Evolutionary conservation across 2,329 filamentous ascomycete genomes (phyloP).

Genomic region (Fulvia fulva): DNA sequence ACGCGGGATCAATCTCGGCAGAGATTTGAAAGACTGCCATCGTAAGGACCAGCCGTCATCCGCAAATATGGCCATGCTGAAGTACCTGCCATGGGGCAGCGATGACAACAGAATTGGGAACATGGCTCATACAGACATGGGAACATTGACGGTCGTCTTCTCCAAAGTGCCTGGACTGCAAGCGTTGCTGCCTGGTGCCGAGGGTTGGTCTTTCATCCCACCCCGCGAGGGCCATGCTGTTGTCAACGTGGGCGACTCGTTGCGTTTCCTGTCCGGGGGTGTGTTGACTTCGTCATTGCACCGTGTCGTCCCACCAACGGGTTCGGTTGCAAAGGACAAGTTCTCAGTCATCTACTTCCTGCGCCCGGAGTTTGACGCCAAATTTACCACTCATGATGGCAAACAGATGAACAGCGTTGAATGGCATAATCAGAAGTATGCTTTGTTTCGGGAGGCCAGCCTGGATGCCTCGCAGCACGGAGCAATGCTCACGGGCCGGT

Average conservation of each 20-base stretch:
- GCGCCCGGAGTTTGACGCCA: slow-evolving; percentile 20
- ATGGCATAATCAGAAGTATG: slow-evolving; percentile 13
- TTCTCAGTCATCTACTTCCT: slow-evolving; percentile 27
- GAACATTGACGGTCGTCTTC: slow-evolving; percentile 50
- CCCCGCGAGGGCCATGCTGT: slow-evolving; percentile 31
- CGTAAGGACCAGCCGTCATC: slow-evolving; percentile 50
- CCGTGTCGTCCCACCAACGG: slow-evolving; percentile 23
- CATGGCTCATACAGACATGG: slow-evolving; percentile 57
- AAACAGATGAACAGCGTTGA: slow-evolving; percentile 2
- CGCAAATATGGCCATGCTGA: slow-evolving; percentile 53
- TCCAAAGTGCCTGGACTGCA: slow-evolving; percentile 33
- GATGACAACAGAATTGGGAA: slow-evolving; percentile 47
- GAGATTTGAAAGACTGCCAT: slow-evolving; percentile 50
- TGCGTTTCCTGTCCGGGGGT: slow-evolving; percentile 25
- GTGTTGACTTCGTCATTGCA: slow-evolving; percentile 22
- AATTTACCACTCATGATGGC: slow-evolving; percentile 14
- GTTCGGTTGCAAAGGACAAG: slow-evolving; percentile 12
- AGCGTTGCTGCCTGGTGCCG: slow-evolving; percentile 25
- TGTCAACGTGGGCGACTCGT: slow-evolving; percentile 35
- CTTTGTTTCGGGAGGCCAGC: slow-evolving; percentile 4
- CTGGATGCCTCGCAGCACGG: slow-evolving; percentile 1
- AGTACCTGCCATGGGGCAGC: slow-evolving; percentile 48
- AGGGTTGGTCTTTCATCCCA: slow-evolving; percentile 45
- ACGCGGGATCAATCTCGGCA: slow-evolving; percentile 9
- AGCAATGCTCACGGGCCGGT: slow-evolving; percentile 7